These are phyloP conservation scores for Alternaria rosae DNA, from an alignment of 2,329 filamentous ascomycete species.

Conservation along the genomic window DNA sequence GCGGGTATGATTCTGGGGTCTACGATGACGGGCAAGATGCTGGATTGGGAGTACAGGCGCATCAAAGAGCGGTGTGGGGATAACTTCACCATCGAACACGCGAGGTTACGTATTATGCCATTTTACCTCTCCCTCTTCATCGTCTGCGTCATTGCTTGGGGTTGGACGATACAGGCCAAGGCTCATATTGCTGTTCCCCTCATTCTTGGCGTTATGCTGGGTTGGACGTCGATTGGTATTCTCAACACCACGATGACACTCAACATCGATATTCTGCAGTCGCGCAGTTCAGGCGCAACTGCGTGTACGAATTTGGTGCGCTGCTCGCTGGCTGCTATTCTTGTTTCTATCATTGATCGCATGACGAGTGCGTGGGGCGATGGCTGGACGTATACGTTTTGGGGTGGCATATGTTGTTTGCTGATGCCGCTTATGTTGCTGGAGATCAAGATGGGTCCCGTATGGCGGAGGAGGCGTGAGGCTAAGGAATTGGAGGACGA, in stretches of 20 bases:
- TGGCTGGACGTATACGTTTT: conserved; percentile 41
- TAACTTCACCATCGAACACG: conserved; percentile 38
- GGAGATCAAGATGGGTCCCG: conserved; percentile 36
- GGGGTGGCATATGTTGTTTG: conserved; percentile 30
- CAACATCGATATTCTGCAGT: conserved; percentile 40
- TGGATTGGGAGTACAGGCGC: conserved; percentile 61
- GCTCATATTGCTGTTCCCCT: conserved; percentile 35
- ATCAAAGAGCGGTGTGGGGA: conserved; percentile 32
- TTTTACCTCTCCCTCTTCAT: conserved; percentile 37
- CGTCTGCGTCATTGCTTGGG: conserved; percentile 36
- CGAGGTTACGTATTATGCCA: conserved; percentile 37
- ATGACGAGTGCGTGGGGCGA: conserved; percentile 29
- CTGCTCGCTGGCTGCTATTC: conserved; percentile 33
- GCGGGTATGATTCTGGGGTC: conserved; percentile 63
- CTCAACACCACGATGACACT: conserved; percentile 42
- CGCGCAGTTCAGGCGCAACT: conserved; percentile 33
- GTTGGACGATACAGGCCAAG: conserved; percentile 31
- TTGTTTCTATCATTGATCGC: conserved; percentile 37
- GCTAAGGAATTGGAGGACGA: conserved; percentile 21
- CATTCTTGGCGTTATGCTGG: conserved; percentile 30
- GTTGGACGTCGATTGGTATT: conserved; percentile 38
- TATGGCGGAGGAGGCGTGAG: conserved; percentile 33
- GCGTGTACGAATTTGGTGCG: conserved; percentile 39
- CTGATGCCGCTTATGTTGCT: conserved; percentile 38
- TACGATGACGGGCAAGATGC: conserved; percentile 59